Conservation (phyloP, 805 yeast genomes). For the Kodamaea kakaduensis region DNA sequence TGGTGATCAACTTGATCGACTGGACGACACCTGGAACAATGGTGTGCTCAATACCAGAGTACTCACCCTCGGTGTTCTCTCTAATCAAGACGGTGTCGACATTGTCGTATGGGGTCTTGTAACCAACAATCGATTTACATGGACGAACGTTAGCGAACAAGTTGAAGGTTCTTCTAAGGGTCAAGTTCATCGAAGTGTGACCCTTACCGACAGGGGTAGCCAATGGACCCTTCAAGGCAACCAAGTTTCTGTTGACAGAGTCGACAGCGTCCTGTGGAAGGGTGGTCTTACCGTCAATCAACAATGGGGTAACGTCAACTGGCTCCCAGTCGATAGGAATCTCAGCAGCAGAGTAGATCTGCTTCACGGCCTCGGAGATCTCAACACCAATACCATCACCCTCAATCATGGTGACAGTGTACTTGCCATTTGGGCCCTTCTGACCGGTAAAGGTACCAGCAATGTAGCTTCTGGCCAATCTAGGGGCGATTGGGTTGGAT, state of each 20-base stretch:
- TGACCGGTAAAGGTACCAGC: constrained; percentile 64
- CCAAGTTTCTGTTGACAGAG: constrained; percentile 86
- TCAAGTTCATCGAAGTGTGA: constrained; percentile 94
- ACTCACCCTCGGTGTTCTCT: constrained; percentile 99
- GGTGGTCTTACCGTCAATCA: constrained; percentile 89
- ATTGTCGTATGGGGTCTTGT: constrained; percentile 81
- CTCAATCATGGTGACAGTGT: constrained; percentile 91
- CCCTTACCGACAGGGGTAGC: constrained; percentile 99
- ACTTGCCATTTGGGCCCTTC: constrained; percentile 74
- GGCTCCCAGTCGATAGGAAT: constrained; percentile 98
- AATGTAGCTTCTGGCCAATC: constrained; percentile 31
- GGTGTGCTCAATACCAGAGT: constrained; percentile 98
- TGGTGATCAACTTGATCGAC: constrained; percentile 94
- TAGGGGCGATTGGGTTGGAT: constrained; percentile 29
- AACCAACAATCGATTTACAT: constrained; percentile 89
- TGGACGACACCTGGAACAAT: constrained; percentile 98
- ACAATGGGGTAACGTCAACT: constrained; percentile 91
- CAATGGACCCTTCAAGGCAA: constrained; percentile 96
- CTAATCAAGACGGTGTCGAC: constrained; percentile 95
- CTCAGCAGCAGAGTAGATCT: constrained; percentile 87
- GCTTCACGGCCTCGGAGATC: constrained; percentile 90
- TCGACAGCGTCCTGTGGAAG: constrained; percentile 90
- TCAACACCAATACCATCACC: constrained; percentile 99
- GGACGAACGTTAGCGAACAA: constrained; percentile 97
- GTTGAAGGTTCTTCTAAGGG: constrained; percentile 94